Evolutionary conservation across 768 basidiomycete species (phyloP), one percentile per base, ranked within the genome.

Genomic region (Fibroporia radiculosa): DNA sequence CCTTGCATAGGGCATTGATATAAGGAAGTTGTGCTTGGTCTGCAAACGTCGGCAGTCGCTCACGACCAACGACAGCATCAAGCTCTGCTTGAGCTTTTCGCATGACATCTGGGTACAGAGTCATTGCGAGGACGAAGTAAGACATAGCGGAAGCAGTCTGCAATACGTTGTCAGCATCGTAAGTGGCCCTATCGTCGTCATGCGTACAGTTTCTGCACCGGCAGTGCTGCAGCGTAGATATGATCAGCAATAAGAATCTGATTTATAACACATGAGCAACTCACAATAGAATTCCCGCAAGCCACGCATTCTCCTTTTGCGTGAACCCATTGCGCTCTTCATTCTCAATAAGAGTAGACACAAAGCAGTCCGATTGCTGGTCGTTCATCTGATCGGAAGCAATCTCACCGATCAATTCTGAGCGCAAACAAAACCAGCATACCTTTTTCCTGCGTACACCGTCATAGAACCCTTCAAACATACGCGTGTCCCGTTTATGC

Each of bases 261-360:
- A 23, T 44, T 7, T n/a, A 13, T 16, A 29, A n/a, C 3, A 47
- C 28, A 5, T 31, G 54, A 59, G 51, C 57, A 54, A 68, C 66
- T 8, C 69, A 64, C 56, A 81, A 84, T 80, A 86, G 84, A n/a
- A 80, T 82, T 53, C 84, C 84, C 12, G 84, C 82, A 1, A 80
- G 75, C 80, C 83, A 82, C 47, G 82, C 80, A 24, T 84, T 62
- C 48, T 86, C 83, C 48, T 75, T 77, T 52, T 81, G 77, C 32
- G 69, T 72, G 26, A 54, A 53, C 1, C 22, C 23, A 18, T 57
- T 53, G 46, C 71, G 56, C 29, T 41, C 16, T 29, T 58, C 59
- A 20, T 58, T 42, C 35, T 78, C 76, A 12, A 84, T 62, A 14
- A 84, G 61, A 1, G 72, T 75, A 1, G 62, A 67, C 14, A 63